Evolutionary conservation across 148 eudicot genomes (phyloP), one percentile per base, ranked within the genome.

Genomic region (Pharnaceum exiguum): DNA sequence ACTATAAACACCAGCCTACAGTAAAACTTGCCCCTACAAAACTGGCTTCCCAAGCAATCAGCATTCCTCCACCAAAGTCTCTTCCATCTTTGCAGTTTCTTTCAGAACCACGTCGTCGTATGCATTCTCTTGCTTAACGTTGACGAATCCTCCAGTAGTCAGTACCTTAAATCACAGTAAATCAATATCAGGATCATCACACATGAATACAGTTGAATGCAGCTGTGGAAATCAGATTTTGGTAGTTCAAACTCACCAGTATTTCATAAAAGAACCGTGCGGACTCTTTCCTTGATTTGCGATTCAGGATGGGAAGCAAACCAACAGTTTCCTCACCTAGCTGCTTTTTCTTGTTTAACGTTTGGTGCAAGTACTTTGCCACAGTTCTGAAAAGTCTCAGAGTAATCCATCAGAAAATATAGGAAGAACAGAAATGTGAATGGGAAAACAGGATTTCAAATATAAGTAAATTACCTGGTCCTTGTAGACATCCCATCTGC

Each of bases 201-300:
- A 29, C 18, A 47, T 7, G 23, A 31, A 54, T 22, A n/a, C n/a
- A n/a, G n/a, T n/a, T n/a, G n/a, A n/a, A n/a, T n/a, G n/a, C n/a
- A n/a, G 10, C 22, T 44, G 11, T 18, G 48, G 1, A 19, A 18
- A 23, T 17, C 9, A 9, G 21, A 22, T 15, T 30, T 28, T 33
- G 22, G 28, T 36, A 31, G 5, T n/a, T 31, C 11, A 15, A 28
- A 61, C 77, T 68, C 71, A 91, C 98, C 86, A 91, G 79, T 61
- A 87, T 61, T 75, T 91, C 96, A 59, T 84, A 87, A 70, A 87
- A 91, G 27, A 91, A 52, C 64, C 76, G 71, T 19, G 98, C 94
- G 23, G 75, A 77, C 68, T 85, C 88, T 51, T 69, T 71, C 82
- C 62, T 82, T 27, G 76, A 70, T 74, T 85, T 87, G 53, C 79